Percentiles rank a stretch among this genome's conserved stretches.
These are phyloP conservation scores for Kockovaella imperatae DNA, from an alignment of 768 basidiomycete genomes.

Conservation along the genomic window DNA sequence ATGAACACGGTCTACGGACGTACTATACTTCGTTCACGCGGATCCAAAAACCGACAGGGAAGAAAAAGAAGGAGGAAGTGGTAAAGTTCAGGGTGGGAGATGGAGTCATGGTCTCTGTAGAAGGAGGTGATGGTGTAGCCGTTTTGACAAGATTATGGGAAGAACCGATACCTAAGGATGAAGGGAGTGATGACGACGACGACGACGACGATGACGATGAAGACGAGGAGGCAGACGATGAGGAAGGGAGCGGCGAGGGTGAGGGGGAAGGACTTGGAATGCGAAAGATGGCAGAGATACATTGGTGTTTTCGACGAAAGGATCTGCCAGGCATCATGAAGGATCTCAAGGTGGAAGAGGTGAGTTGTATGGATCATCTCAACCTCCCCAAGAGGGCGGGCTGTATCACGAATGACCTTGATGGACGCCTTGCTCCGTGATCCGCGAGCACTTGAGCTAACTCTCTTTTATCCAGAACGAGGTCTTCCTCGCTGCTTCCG, in stretches of 20 bases:
- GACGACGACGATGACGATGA: slow-evolving; percentile 17
- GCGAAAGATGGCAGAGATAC: slow-evolving; percentile 39
- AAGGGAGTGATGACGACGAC: slow-evolving; percentile 11
- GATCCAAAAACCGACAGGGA: slow-evolving; percentile 14
- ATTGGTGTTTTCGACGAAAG: slow-evolving; percentile 40
- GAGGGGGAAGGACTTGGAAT: slow-evolving; percentile 16
- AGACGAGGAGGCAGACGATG: slow-evolving; percentile 7
- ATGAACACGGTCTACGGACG: not conserved
- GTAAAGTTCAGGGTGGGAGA: slow-evolving; percentile 37
- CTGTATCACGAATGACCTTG: not conserved
- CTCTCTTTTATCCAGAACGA: slow-evolving; percentile 33
- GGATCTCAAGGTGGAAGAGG: slow-evolving; percentile 36
- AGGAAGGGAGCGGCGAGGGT: slow-evolving; percentile 10
- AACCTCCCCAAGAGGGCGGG: not conserved
- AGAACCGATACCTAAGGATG: slow-evolving; percentile 6
- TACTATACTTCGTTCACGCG: slow-evolving; percentile 24
- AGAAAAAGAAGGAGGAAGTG: slow-evolving; percentile 29
- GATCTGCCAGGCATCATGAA: slow-evolving; percentile 43
- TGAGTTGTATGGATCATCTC: slow-evolving; percentile 18
- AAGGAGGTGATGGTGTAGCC: slow-evolving; percentile 39
- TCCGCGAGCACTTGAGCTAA: not conserved
- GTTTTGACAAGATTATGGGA: slow-evolving; percentile 39
- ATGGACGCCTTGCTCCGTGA: not conserved
- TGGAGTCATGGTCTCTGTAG: slow-evolving; percentile 33
- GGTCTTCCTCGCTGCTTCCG: slow-evolving; percentile 36